Conservation (phyloP, 1,139 yeast species). For the Spathaspora sp. region DNA sequence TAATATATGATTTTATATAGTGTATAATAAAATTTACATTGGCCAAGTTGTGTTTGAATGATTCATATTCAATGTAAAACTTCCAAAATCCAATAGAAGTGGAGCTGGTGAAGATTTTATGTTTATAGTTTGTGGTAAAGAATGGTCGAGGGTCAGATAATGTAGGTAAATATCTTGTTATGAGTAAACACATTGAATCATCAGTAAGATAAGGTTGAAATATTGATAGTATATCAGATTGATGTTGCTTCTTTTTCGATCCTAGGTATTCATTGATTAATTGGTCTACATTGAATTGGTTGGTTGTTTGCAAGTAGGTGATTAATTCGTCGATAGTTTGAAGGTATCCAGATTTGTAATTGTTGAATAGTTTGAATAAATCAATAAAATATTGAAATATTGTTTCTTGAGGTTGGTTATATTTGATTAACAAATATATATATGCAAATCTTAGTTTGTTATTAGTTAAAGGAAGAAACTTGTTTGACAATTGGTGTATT, state of each 20-base stretch:
- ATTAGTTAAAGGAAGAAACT: constrained; percentile 45
- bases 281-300: not conserved
- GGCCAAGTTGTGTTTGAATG: constrained; percentile 33
- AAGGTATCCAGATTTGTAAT: constrained; percentile 15
- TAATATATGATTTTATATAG: constrained; percentile 41
- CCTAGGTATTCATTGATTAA: not conserved
- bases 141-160: constrained; percentile 4
- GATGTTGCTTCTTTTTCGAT: not conserved
- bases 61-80: constrained; percentile 54
- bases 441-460: constrained; percentile 41
- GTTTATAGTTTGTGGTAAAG: not conserved
- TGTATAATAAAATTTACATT: constrained; percentile 30
- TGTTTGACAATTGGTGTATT: constrained; percentile 38
- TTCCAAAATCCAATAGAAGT: constrained; percentile 53
- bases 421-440: constrained; percentile 29
- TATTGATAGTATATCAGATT: not conserved
- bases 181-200: constrained; percentile 30
- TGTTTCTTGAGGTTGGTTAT: constrained; percentile 8
- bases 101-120: not conserved
- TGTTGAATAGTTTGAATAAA: constrained; percentile 22
- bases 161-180: constrained; percentile 20
- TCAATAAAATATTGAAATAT: constrained; percentile 27
- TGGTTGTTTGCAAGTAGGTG: not conserved
- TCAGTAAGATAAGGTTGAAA: constrained; percentile 18
- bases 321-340: constrained; percentile 21